Evolutionary conservation across 1,284 basidiomycete genomes (phyloP).

Genomic region (Austroboletus novae-zelandiae): DNA sequence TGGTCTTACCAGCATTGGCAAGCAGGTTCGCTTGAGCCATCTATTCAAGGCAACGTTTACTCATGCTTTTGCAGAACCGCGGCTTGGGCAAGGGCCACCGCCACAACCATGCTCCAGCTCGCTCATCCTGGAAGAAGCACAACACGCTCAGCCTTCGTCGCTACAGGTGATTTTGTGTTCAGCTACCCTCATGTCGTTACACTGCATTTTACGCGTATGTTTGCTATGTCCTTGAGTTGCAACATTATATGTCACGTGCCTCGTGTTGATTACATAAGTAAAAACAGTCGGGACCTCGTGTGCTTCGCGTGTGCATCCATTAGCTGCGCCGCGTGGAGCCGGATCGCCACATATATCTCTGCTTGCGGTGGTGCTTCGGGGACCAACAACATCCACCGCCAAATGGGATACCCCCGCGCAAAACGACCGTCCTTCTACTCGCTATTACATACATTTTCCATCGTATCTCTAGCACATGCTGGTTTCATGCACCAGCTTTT

Average conservation of each 20-base stretch:
- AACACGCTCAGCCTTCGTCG: conserved; percentile 97
- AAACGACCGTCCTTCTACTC: conserved; percentile 9
- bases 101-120: conserved; percentile 91
- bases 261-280: neutral
- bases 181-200: conserved; percentile 3
- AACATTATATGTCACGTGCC: neutral
- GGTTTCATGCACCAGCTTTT: conserved; percentile 4
- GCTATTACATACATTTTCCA: conserved; percentile 14
- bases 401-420: conserved; percentile 16
- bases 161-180: conserved; percentile 74
- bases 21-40: conserved; percentile 60
- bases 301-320: conserved; percentile 18
- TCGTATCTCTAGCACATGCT: conserved; percentile 13
- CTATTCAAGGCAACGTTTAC: neutral
- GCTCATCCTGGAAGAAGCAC: conserved; percentile 95
- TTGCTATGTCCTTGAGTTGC: conserved; percentile 9
- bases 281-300: conserved; percentile 18
- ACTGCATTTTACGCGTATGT: conserved; percentile 15
- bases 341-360: conserved; percentile 1
- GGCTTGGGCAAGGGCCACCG: conserved; percentile 95
- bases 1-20: conserved; percentile 95
- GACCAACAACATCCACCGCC: conserved; percentile 7
- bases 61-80: conserved; percentile 60
- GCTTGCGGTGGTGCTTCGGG: neutral
- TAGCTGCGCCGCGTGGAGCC: conserved; percentile 13